Evolutionary conservation across 768 basidiomycete genomes (phyloP), one percentile per base, ranked within the genome.

Genomic region (Antrodiella citrinella): DNA sequence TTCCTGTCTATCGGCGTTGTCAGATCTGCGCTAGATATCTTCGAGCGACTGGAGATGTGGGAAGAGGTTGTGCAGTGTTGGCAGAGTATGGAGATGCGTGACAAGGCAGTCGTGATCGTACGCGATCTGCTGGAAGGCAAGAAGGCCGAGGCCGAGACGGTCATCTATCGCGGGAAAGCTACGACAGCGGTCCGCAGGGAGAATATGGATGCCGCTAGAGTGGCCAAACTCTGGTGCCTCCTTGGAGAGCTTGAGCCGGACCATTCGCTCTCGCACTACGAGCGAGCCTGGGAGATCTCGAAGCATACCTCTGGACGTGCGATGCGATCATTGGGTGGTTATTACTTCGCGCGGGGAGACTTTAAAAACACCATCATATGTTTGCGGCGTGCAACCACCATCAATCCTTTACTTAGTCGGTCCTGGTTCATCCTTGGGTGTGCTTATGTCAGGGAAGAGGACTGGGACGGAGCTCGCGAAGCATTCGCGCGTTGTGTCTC

Each of bases 391-490:
- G 92, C 93, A 1, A 84, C 93, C 1, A 73, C 72, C 24, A 97
- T 99, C 59, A 93, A 97, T 61, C 95, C 96, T 3, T 71, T 97
- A 44, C 72, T 85, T 49, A 71, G 78, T n/a, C 79, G 90, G 4
- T 84, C 90, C 19, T 98, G 96, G 96, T 99, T 97, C 68, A 79
- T 94, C 30, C 78, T 99, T n/a, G 96, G 96, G 0, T 97, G 95
- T 57, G 83, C 92, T 3, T 83, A 75, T 54, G 81, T 94, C 65
- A 76, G 86, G n/a, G 59, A 72, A 51, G 90, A 96, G 67, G 70
- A 82, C 45, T 98, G 93, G 94, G 76, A 75, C 13, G 84, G 81
- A 11, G 95, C 89, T 2, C 80, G 81, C 49, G 81, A 84, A 42
- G 88, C 89, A 0, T 98, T 98, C 65, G 71, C 71, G 45, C 75